phyloP scores from a whole-genome alignment of 148 eudicot species.

The Beta vulgaris region DNA sequence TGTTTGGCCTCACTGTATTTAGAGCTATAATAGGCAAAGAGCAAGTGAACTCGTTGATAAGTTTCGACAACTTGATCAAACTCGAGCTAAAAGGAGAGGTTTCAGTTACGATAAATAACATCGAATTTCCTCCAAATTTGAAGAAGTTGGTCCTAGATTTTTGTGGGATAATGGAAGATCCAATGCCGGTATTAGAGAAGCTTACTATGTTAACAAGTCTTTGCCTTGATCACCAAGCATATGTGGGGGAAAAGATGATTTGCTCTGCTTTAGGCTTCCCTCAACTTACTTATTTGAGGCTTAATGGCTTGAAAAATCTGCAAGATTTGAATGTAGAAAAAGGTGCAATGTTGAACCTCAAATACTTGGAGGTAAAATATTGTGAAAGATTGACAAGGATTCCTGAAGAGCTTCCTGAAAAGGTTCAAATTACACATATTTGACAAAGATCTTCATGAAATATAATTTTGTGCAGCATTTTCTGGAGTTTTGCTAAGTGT shows the following conservation, averaged over 20 bases:
- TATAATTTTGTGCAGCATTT: not conserved
- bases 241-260: constrained; percentile 32
- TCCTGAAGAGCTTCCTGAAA: constrained; percentile 25
- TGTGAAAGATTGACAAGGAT: constrained; percentile 27
- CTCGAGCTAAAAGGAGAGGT: constrained; percentile 29
- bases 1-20: constrained; percentile 22
- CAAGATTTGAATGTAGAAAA: constrained; percentile 22
- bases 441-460: constrained; percentile 13
- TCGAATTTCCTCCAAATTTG: constrained; percentile 26
- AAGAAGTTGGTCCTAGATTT: constrained; percentile 23
- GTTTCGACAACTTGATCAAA: constrained; percentile 27
- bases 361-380: constrained; percentile 15
- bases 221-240: constrained; percentile 27
- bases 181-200: constrained; percentile 40
- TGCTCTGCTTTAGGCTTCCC: constrained; percentile 40
- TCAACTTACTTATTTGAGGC: constrained; percentile 30
- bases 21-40: constrained; percentile 23
- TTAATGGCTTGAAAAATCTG: constrained; percentile 28
- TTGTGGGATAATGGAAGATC: constrained; percentile 32
- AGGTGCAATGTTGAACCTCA: constrained; percentile 25
- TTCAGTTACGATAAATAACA: constrained; percentile 1
- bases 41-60: constrained; percentile 22
- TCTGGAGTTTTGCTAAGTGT: not conserved
- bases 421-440: constrained; percentile 18
- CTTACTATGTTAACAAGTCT: constrained; percentile 35